These are phyloP conservation scores for Urochloa ruziziensis DNA, from an alignment of 176 grass and related monocot species.

Conservation along the genomic window DNA sequence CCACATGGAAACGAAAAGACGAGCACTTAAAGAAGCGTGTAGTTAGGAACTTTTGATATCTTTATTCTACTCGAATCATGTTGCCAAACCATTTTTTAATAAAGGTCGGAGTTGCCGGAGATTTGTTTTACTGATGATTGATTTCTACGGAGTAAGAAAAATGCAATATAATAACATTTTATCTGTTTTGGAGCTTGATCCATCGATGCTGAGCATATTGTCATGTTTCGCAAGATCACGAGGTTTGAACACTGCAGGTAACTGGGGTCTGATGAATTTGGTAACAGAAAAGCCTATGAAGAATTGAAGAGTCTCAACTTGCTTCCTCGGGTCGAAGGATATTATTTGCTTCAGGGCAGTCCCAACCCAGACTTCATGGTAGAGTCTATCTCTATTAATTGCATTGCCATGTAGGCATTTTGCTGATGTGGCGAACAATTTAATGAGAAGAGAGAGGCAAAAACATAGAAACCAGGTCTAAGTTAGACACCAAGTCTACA, in stretches of 20 bases:
- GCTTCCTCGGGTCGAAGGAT: too few relatives aligned
- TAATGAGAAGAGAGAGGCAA: too few relatives aligned
- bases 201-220: background rate
- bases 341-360: too few relatives aligned
- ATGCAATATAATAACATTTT: background rate
- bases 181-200: background rate
- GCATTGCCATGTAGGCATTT: too few relatives aligned
- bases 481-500: too few relatives aligned
- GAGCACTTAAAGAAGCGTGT: too few relatives aligned
- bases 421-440: too few relatives aligned
- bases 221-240: background rate
- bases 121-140: background rate
- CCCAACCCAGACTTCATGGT: too few relatives aligned
- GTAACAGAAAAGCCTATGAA: conserved; percentile 15
- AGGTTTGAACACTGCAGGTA: background rate
- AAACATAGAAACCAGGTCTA: too few relatives aligned
- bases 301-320: too few relatives aligned
- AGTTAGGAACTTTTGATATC: background rate
- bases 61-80: background rate
- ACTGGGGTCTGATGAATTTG: background rate
- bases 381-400: too few relatives aligned
- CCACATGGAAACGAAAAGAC: too few relatives aligned
- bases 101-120: background rate
- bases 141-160: background rate
- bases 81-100: background rate